Evolutionary conservation across 495 filamentous ascomycete species (phyloP).

Genomic region (Astrocystis sublimbata): DNA sequence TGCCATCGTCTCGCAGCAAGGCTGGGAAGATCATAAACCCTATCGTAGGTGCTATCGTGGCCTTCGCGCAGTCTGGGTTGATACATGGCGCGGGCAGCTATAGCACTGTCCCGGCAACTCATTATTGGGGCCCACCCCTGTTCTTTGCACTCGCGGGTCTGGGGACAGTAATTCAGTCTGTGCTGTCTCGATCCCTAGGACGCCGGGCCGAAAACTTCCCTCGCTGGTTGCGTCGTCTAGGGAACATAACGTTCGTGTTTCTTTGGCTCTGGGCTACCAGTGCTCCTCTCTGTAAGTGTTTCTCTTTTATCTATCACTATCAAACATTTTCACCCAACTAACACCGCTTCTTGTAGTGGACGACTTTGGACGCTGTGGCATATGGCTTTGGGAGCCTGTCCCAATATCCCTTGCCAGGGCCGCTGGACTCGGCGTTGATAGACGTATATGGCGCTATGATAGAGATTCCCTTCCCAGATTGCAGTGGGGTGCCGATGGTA

Average conservation of each 20-base stretch:
- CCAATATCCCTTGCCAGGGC: conserved; percentile 61
- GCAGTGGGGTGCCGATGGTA: conserved; percentile 42
- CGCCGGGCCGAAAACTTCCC: conserved; percentile 34
- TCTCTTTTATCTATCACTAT: not conserved
- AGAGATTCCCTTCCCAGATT: conserved; percentile 47
- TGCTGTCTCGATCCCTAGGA: conserved; percentile 5
- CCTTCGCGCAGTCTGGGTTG: conserved; percentile 60
- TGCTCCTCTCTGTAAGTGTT: conserved; percentile 30
- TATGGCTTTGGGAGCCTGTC: conserved; percentile 72
- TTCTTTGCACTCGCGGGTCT: conserved; percentile 61
- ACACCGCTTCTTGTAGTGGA: conserved; percentile 39
- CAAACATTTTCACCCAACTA: not conserved
- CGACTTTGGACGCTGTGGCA: conserved; percentile 60
- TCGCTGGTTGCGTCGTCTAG: conserved; percentile 39
- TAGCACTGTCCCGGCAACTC: conserved; percentile 49
- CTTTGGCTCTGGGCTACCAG: conserved; percentile 61
- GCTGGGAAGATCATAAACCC: not conserved
- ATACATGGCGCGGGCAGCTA: conserved; percentile 62
- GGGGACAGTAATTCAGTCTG: conserved; percentile 55
- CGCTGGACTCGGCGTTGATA: conserved; percentile 53
- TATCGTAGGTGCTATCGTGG: conserved; percentile 39
- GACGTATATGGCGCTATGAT: conserved; percentile 60
- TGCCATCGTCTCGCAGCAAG: not conserved
- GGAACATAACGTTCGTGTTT: conserved; percentile 55
- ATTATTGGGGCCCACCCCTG: conserved; percentile 35